Base-by-base conservation (phyloP, 805 yeast genomes). In the Zygoascus flipseniorum region DNA sequence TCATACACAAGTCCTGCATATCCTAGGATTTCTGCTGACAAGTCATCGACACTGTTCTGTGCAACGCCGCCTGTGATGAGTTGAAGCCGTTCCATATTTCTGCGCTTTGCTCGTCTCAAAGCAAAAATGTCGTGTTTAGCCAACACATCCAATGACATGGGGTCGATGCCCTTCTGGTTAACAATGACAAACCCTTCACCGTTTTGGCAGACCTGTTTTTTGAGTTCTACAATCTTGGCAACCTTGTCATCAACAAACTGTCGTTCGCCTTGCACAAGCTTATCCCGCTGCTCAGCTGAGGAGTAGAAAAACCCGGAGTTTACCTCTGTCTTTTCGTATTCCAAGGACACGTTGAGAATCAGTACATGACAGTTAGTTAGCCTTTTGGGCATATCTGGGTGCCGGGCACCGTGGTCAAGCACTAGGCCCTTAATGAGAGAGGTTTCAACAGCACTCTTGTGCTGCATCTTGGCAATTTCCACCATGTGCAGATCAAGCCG, bases 21-120 rank as follows among this genome's bases (percentile, higher is more conserved):
- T 23, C 99, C 99, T 56, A 93, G 76, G 5, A 88, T 76, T 1
- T 76, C 78, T 3, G 95, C 89, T 5, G 84, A 65, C 63, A 93
- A 77, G 68, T 92, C 98, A 65, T 93, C 99, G 47, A 90, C 97
- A 13, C 96, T 85, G 72, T 93, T 93, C 73, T 92, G 97, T 8
- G 98, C 98, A 67, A 86, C 93, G 62, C 99, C 99, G 31, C 97
- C 99, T 58, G 96, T 87, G 51, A 89, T 89, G 56, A 93, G 78
- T 72, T 93, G 99, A 67, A 93, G 77, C 69, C 99, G 83, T 75
- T 93, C 99, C 99, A 93, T 92, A 72, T 93, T 93, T 75, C 99
- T 85, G 76, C 99, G 83, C 76, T 93, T 93, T 45, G 99, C 99
- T 67, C 99, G 83, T 76, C 99, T 84, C 63, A 93, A 77, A 1